Conservation (phyloP, 805 yeast genomes). For the Ascoidea asiatica region DNA sequence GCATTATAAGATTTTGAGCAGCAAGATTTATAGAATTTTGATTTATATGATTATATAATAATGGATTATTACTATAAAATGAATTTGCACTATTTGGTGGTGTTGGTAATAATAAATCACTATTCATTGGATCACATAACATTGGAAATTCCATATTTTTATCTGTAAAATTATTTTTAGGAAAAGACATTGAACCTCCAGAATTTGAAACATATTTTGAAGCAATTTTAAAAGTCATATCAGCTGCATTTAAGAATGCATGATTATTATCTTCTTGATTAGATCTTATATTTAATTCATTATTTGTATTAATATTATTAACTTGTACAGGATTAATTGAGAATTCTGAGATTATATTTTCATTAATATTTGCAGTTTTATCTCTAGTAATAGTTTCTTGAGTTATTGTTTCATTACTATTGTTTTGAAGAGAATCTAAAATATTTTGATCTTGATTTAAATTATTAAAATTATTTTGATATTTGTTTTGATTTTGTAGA, state of each 20-base stretch:
- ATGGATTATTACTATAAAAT: conserved; percentile 3
- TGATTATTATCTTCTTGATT: conserved; percentile 4
- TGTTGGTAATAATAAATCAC: background rate
- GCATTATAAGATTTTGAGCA: background rate
- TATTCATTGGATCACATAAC: background rate
- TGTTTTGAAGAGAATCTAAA: background rate
- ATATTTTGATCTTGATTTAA: no score
- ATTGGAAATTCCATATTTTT: background rate
- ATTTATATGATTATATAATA: background rate
- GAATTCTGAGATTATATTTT: no score
- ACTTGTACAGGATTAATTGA: background rate
- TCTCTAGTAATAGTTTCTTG: background rate
- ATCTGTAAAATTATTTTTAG: background rate
- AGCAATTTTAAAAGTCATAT: conserved; percentile 10
- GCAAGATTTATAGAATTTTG: background rate
- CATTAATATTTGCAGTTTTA: background rate
- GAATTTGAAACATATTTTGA: conserved; percentile 2
- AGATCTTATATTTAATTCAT: background rate
- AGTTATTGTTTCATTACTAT: background rate
- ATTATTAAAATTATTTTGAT: no score
- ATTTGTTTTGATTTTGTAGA: no score
- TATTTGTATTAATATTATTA: no score
- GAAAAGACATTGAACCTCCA: background rate
- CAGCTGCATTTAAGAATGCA: conserved; percentile 10
- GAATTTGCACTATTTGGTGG: conserved; percentile 1